Evolutionary conservation across 2,329 filamentous ascomycete genomes (phyloP).

Genomic region (Cladophialophora psammophila): DNA sequence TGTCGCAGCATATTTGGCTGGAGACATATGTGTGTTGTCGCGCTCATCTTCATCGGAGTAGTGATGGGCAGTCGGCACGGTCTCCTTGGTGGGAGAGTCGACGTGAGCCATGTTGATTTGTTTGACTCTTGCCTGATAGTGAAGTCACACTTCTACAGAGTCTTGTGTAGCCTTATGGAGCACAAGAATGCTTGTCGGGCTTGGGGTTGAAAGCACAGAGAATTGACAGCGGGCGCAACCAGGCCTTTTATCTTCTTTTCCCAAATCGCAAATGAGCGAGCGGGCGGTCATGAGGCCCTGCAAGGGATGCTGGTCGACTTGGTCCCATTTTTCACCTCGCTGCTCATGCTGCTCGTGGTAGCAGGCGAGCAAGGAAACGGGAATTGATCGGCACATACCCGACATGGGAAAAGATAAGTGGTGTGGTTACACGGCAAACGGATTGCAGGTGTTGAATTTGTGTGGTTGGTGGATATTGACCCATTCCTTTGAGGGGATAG

Average conservation of each 20-base stretch:
- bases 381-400: slow-evolving; percentile 23
- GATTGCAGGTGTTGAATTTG: neutral
- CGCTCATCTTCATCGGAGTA: slow-evolving; percentile 17
- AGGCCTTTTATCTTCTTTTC: slow-evolving; percentile 21
- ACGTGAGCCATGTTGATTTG: slow-evolving; percentile 30
- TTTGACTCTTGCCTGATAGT: neutral
- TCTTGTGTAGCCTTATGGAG: slow-evolving; percentile 1
- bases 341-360: slow-evolving; percentile 1
- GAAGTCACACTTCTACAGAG: neutral
- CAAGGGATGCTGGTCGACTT: slow-evolving; percentile 2
- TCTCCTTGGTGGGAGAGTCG: slow-evolving; percentile 27
- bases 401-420: neutral
- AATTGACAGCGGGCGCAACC: slow-evolving; percentile 2
- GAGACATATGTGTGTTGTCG: slow-evolving; percentile 45
- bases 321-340: neutral
- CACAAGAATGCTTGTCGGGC: neutral
- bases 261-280: neutral
- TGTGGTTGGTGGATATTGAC: slow-evolving; percentile 5
- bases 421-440: slow-evolving; percentile 3
- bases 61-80: neutral
- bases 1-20: slow-evolving; percentile 60
- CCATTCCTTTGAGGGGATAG: neutral
- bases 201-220: neutral
- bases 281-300: slow-evolving; percentile 22
- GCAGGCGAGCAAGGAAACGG: slow-evolving; percentile 12